Evolutionary conservation across 495 filamentous ascomycete species (phyloP).

Genomic region (Annulohypoxylon maeteangense): DNA sequence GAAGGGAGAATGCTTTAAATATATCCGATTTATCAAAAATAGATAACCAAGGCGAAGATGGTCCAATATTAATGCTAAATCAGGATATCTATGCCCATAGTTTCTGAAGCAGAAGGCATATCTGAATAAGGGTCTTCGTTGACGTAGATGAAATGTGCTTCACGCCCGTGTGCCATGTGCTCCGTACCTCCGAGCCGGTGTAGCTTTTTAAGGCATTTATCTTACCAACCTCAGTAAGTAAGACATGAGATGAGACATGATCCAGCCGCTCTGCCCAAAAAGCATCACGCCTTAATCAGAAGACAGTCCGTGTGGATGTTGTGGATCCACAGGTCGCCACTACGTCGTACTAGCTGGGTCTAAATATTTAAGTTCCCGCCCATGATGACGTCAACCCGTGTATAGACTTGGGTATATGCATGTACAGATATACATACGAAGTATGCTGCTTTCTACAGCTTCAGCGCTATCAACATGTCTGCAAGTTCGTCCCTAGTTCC

Average conservation of each 20-base stretch:
- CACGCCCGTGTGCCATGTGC: not conserved
- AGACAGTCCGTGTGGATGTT: not conserved
- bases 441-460: not conserved
- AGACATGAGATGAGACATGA: not conserved
- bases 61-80: not conserved
- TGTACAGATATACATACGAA: not conserved
- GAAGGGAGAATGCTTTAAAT: not conserved
- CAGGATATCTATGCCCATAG: not conserved
- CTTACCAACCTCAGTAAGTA: no score
- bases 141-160: constrained; percentile 13
- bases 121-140: constrained; percentile 2
- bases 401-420: not conserved
- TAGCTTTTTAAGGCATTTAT: not conserved
- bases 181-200: not conserved
- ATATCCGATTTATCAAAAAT: not conserved
- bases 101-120: not conserved
- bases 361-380: constrained; percentile 30
- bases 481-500: constrained; percentile 8
- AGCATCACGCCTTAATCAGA: constrained; percentile 2
- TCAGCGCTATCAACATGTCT: not conserved
- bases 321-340: constrained; percentile 2
- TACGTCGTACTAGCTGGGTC: not conserved
- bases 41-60: not conserved
- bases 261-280: not conserved
- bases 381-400: constrained; percentile 27